phyloP scores from a whole-genome alignment of 306 rosid genomes.

The Vachellia collinsii region DNA sequence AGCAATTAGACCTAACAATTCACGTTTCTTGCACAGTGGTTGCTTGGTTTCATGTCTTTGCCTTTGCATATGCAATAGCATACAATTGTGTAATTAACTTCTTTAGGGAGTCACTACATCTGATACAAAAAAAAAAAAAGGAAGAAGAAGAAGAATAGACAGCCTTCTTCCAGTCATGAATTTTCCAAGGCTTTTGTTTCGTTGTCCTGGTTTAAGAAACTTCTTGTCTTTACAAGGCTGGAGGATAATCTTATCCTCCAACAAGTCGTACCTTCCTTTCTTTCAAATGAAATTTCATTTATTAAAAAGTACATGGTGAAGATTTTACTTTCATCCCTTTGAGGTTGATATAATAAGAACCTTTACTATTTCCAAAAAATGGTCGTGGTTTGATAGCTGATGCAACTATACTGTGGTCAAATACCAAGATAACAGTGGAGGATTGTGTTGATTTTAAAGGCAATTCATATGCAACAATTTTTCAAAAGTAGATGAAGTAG shows the following conservation, averaged over 20 bases:
- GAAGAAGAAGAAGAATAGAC: neutral
- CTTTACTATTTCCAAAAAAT: neutral
- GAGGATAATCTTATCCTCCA: neutral
- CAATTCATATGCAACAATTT: neutral
- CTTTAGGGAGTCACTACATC: neutral
- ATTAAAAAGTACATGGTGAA: neutral
- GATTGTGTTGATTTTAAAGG: neutral
- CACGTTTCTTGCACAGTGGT: neutral
- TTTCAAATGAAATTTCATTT: neutral
- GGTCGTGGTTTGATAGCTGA: neutral
- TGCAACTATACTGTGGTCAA: conserved; percentile 3
- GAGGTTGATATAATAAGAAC: neutral
- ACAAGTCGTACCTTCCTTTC: neutral
- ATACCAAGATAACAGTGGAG: neutral
- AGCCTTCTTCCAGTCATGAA: neutral
- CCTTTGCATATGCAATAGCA: neutral
- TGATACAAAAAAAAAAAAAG: neutral
- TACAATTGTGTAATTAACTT: neutral
- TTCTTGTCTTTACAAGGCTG: neutral
- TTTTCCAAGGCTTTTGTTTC: neutral
- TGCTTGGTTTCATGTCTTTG: conserved; percentile 2
- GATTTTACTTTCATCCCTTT: neutral
- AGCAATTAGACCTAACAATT: neutral
- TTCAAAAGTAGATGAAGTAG: neutral
- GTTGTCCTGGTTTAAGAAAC: neutral